Evolutionary conservation across 1,284 basidiomycete species (phyloP), one percentile per base, ranked within the genome.

Genomic region (Sanguinoderma infundibulare): DNA sequence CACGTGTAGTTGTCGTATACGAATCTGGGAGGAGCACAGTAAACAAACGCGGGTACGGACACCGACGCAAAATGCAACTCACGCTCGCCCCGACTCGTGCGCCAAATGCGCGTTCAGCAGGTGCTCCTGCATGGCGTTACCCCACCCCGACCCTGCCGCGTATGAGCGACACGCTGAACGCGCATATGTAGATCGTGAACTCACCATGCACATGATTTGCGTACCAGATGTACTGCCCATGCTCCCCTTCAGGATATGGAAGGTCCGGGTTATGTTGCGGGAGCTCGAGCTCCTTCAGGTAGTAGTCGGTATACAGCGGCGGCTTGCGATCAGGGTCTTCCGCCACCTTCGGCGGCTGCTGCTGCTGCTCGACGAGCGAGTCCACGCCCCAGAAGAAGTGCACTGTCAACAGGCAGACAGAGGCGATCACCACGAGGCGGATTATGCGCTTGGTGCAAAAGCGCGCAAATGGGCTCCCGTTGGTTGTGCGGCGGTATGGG

Each of bases 1-100:
- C 87, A 89, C 15, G 81, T 81, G 63, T 87, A 89, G 66, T 89
- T 87, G 55, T 87, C 82, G 56, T 89, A 88, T 0, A 90, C 87
- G 61, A 81, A 87, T 17, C 74, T 71, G 30, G 24, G 2, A 17
- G 2, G 2, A n/a, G n/a, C n/a, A 8, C 26, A 22, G 44, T 56
- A 15, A 47, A 39, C 15, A 10, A 35, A 10, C 3, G 7, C 22
- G 8, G 30, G 5, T 12, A 9, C 17, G 1, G 15, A 32, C 3
- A 24, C n/a, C n/a, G n/a, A n/a, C 22, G 5, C 17, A 44, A 22
- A 8, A 24, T 8, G 22, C 10, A 9, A 24, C 54, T 59, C 68
- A 86, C 81, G 81, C 73, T 64, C 84, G 71, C 28, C 77, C 76
- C 0, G 82, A 71, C 22, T 74, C 70, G 53, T 81, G 77, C 0